A percentile compares a stretch with the other conserved stretches of the same genome.
phyloP scores from a whole-genome alignment of 1,284 basidiomycete genomes.

The Puccinia horiana region DNA sequence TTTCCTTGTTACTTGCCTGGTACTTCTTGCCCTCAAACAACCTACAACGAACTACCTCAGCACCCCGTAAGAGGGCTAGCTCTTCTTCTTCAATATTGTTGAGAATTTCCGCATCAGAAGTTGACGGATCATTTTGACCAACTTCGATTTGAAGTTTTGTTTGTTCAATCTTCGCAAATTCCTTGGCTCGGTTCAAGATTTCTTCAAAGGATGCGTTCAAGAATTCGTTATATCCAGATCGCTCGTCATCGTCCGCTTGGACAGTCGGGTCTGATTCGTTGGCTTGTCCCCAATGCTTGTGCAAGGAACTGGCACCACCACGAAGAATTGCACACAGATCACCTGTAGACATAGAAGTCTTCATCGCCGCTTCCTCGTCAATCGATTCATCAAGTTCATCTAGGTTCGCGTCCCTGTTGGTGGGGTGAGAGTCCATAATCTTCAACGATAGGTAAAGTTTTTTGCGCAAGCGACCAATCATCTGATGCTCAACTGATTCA shows the following conservation, averaged over 20 bases:
- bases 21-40: conserved; percentile 66
- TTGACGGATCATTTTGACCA: conserved; percentile 27
- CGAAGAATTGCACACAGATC: conserved; percentile 44
- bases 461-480: conserved; percentile 67
- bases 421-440: conserved; percentile 62
- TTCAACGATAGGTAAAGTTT: conserved; percentile 68
- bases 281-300: conserved; percentile 63
- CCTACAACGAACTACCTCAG: conserved; percentile 66
- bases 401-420: conserved; percentile 52
- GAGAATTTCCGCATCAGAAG: conserved; percentile 54
- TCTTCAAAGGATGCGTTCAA: conserved; percentile 51
- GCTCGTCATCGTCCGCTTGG: conserved; percentile 61
- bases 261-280: conserved; percentile 60
- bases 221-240: conserved; percentile 56
- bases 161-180: conserved; percentile 51
- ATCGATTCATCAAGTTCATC: conserved; percentile 53
- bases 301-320: conserved; percentile 25
- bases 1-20: conserved; percentile 59
- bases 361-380: conserved; percentile 62
- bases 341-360: not conserved
- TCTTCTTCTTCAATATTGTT: conserved; percentile 65
- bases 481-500: conserved; percentile 68
- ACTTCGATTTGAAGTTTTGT: conserved; percentile 50
- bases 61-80: conserved; percentile 63
- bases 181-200: conserved; percentile 49